Conservation (phyloP, 257 asterid species). For the Scutellaria baicalensis region DNA sequence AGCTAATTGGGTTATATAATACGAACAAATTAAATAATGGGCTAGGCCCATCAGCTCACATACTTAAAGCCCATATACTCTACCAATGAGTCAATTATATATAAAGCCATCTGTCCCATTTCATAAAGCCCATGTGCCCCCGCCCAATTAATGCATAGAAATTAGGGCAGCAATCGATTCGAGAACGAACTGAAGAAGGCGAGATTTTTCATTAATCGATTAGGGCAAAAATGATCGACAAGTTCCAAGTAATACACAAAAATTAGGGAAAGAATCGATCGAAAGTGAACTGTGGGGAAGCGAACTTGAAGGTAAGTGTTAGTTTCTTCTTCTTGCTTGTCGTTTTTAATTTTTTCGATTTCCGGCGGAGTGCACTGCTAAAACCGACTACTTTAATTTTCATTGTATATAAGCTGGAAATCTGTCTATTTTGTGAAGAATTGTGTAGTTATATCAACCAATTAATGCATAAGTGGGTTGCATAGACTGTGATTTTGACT, state of each 20-base stretch:
- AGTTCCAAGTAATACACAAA: not conserved
- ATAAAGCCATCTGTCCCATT: too few species aligned
- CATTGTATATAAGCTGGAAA: too few species aligned
- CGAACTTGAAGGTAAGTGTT: not conserved
- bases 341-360: not conserved
- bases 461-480: too few species aligned
- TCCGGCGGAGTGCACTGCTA: not conserved
- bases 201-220: too few species aligned
- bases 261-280: not conserved
- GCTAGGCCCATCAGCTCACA: not conserved
- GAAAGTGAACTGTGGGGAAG: not conserved
- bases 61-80: too few species aligned
- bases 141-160: not conserved
- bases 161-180: not conserved
- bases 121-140: not conserved
- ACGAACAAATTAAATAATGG: too few species aligned
- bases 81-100: too few species aligned
- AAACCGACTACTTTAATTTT: not conserved
- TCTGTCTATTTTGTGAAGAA: too few species aligned
- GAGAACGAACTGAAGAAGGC: too few species aligned
- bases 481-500: not conserved
- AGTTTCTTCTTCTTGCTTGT: not conserved
- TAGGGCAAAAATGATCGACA: not conserved
- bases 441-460: too few species aligned
- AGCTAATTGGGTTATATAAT: not conserved